These are phyloP conservation scores for Cutaneotrichosporon sp. DNA, from an alignment of 1,284 basidiomycete genomes.

Conservation along the genomic window DNA sequence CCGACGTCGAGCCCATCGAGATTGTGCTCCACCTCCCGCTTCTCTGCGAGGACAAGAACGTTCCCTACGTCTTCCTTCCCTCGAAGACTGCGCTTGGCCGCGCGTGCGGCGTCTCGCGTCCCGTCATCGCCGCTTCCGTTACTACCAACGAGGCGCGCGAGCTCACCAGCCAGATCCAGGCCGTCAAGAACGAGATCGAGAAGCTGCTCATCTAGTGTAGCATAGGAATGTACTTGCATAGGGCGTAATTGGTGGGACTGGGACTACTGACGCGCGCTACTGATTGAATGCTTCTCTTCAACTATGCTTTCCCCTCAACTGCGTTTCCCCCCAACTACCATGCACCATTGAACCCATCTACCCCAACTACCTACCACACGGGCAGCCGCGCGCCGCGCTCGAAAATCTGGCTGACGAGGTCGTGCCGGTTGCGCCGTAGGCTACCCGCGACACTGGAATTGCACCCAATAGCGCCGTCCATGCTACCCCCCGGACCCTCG, in stretches of 20 bases:
- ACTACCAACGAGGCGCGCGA: conserved; percentile 96
- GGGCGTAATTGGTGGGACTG: not conserved
- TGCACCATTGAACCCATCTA: not conserved
- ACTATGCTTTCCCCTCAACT: too few species aligned
- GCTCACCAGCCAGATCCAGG: conserved; percentile 83
- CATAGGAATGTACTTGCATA: not conserved
- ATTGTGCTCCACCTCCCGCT: conserved; percentile 96
- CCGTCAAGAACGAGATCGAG: conserved; percentile 85
- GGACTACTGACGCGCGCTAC: not conserved
- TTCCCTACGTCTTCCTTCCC: conserved; percentile 47
- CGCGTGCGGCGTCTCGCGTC: conserved; percentile 91
- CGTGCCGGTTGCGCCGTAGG: conserved; percentile 18
- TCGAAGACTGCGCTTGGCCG: conserved; percentile 67
- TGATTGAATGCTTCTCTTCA: not conserved
- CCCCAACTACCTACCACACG: not conserved
- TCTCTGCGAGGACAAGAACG: conserved; percentile 99
- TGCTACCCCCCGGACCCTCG: conserved; percentile 22
- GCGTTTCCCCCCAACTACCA: too few species aligned
- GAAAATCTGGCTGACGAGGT: conserved; percentile 5
- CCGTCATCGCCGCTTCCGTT: conserved; percentile 92
- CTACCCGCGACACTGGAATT: conserved; percentile 24
- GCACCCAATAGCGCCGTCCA: conserved; percentile 33
- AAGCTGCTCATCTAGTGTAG: conserved; percentile 61
- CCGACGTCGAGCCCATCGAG: conserved; percentile 96
- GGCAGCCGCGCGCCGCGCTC: not conserved